Percentiles rank a stretch among this genome's conserved stretches.
Evolutionary conservation across 2,329 filamentous ascomycete species (phyloP).

Genomic region (Onygenales sp.): DNA sequence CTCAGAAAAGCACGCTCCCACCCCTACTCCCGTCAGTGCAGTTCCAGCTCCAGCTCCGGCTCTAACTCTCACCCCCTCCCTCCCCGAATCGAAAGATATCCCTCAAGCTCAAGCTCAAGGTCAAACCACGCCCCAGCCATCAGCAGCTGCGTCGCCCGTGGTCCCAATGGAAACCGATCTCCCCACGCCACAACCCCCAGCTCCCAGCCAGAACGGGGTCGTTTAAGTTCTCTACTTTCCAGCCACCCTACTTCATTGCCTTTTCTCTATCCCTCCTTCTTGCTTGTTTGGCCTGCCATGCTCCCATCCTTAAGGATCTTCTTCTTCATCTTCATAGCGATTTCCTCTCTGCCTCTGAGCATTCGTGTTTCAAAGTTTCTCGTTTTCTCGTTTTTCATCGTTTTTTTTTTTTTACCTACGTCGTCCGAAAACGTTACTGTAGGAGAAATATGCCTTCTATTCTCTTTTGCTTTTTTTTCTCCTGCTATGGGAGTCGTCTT

Average conservation of each 20-base stretch:
- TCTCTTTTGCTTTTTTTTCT: too few relatives aligned
- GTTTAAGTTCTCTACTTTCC: neutral
- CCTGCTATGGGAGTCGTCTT: too few relatives aligned
- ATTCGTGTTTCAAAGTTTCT: too few relatives aligned
- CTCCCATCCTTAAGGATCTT: too few relatives aligned
- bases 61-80: neutral
- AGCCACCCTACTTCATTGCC: neutral
- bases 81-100: neutral
- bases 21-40: neutral
- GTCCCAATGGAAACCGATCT: neutral
- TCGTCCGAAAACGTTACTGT: too few relatives aligned
- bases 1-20: neutral
- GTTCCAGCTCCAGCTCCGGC: neutral
- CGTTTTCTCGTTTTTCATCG: too few relatives aligned
- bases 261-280: too few relatives aligned
- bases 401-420: too few relatives aligned
- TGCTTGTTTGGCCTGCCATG: too few relatives aligned
- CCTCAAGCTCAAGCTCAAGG: neutral
- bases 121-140: neutral
- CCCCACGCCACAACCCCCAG: neutral
- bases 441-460: too few relatives aligned
- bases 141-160: neutral
- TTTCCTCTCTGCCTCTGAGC: too few relatives aligned
- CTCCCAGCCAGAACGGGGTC: conserved; percentile 1
- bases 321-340: too few relatives aligned